phyloP scores from a whole-genome alignment of 768 basidiomycete genomes.

The Kwoniella dejecticola region DNA sequence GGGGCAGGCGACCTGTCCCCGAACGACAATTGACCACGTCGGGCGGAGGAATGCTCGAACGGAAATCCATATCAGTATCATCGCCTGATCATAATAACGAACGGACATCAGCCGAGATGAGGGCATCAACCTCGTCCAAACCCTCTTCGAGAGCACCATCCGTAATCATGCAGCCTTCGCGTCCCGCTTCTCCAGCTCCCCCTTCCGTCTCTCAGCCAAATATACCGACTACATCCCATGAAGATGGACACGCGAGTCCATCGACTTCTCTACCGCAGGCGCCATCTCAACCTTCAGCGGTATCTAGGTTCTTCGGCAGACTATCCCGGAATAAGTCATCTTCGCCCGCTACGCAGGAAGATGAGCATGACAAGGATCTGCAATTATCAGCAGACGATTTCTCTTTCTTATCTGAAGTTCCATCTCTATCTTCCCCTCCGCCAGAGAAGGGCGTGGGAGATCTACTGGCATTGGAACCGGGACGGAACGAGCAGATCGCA shows the following conservation, averaged over 20 bases:
- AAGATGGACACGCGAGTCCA: conserved; percentile 11
- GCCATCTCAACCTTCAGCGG: conserved; percentile 61
- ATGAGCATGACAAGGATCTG: conserved; percentile 62
- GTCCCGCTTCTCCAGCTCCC: conserved; percentile 17
- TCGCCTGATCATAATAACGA: conserved; percentile 9
- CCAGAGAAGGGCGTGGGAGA: conserved; percentile 59
- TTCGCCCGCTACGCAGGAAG: conserved; percentile 40
- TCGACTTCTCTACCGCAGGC: conserved; percentile 1
- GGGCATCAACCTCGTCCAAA: conserved; percentile 1
- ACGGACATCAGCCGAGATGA: conserved; percentile 11
- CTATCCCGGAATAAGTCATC: conserved; percentile 62
- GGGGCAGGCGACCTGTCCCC: conserved; percentile 37
- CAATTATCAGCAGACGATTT: conserved; percentile 78
- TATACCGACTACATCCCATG: neutral
- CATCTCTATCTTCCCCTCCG: conserved; percentile 32
- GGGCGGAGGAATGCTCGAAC: conserved; percentile 52
- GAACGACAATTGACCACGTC: conserved; percentile 45
- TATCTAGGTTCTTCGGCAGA: conserved; percentile 78
- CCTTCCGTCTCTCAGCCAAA: neutral
- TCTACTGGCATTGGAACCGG: conserved; percentile 55
- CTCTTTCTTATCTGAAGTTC: conserved; percentile 65
- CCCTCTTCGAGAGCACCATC: conserved; percentile 27
- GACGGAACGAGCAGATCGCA: conserved; percentile 34
- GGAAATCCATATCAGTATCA: conserved; percentile 32
- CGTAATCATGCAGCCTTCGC: conserved; percentile 3